Evolutionary conservation across 768 basidiomycete genomes (phyloP).

Genomic region (Mycena metata): DNA sequence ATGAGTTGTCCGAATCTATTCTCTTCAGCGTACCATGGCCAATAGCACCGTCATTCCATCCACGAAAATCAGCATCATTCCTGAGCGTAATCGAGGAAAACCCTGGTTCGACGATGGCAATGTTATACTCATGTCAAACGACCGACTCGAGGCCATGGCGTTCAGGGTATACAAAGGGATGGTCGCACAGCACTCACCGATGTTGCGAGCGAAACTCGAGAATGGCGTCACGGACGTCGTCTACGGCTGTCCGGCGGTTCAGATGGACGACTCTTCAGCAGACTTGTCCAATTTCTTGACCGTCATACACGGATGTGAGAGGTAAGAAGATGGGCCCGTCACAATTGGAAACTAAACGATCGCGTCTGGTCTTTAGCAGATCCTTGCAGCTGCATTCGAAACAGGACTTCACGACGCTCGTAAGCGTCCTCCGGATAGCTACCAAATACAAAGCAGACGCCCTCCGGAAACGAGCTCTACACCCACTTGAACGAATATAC

Average conservation of each 20-base stretch:
- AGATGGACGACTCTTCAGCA: constrained; percentile 22
- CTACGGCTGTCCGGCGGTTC: constrained; percentile 32
- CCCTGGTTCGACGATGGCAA: constrained; percentile 38
- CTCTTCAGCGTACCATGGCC: constrained; percentile 25
- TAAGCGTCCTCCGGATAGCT: constrained; percentile 35
- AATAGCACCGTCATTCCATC: constrained; percentile 31
- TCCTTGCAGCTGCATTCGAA: constrained; percentile 28
- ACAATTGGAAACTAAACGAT: too few relatives aligned
- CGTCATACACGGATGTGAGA: constrained; percentile 34
- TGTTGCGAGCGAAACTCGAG: constrained; percentile 44
- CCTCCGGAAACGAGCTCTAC: constrained; percentile 31
- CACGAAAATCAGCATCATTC: constrained; percentile 37
- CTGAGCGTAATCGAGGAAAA: constrained; percentile 22
- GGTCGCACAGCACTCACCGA: constrained; percentile 41
- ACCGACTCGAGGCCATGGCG: neutral
- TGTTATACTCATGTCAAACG: constrained; percentile 18
- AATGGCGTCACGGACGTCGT: neutral
- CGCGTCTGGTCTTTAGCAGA: neutral
- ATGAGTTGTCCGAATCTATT: constrained; percentile 5
- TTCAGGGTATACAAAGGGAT: constrained; percentile 44
- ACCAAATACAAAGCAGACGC: constrained; percentile 35
- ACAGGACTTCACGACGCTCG: constrained; percentile 17
- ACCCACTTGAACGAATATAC: constrained; percentile 29
- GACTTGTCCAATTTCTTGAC: constrained; percentile 30
- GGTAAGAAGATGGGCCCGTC: neutral